A percentile compares a stretch with the other conserved stretches of the same genome.
phyloP scores from a whole-genome alignment of 177 flowering plant genomes.

The Vitis hybrid region DNA sequence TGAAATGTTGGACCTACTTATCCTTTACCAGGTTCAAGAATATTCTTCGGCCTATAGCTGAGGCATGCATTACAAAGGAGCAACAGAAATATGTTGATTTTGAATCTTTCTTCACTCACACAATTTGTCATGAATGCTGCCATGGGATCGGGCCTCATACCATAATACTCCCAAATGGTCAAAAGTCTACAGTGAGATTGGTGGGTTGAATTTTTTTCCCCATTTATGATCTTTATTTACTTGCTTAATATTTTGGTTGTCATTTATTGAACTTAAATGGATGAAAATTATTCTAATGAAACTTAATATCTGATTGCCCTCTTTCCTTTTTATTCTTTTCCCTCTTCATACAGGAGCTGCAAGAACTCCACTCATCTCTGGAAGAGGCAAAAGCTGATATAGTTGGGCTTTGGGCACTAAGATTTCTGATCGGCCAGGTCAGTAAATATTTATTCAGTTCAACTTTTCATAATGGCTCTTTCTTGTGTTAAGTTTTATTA shows the following conservation, averaged over 20 bases:
- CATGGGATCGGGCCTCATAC: constrained; percentile 98
- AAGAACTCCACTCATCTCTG: constrained; percentile 91
- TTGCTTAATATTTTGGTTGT: not conserved
- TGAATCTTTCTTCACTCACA: constrained; percentile 94
- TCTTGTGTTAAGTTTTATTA: not conserved
- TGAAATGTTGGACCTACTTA: constrained; percentile 5
- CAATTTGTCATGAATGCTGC: constrained; percentile 94
- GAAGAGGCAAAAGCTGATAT: constrained; percentile 99
- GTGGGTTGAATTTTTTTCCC: constrained; percentile 32
- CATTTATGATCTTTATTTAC: not conserved
- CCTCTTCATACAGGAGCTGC: constrained; percentile 64
- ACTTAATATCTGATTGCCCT: not conserved
- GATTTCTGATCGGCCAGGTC: constrained; percentile 73
- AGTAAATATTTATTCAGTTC: constrained; percentile 1
- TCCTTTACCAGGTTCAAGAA: constrained; percentile 68
- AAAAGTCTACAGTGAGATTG: constrained; percentile 86
- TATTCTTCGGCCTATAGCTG: constrained; percentile 86
- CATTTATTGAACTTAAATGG: not conserved
- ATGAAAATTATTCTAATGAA: too few species aligned
- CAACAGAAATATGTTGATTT: constrained; percentile 74
- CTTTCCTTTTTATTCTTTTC: constrained; percentile 3
- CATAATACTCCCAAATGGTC: constrained; percentile 81
- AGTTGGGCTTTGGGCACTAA: constrained; percentile 98
- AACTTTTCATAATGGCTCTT: too few species aligned
- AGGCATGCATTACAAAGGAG: constrained; percentile 61